Evolutionary conservation across 805 yeast species (phyloP), one percentile per base, ranked within the genome.

Genomic region (Spathaspora passalidarum): DNA sequence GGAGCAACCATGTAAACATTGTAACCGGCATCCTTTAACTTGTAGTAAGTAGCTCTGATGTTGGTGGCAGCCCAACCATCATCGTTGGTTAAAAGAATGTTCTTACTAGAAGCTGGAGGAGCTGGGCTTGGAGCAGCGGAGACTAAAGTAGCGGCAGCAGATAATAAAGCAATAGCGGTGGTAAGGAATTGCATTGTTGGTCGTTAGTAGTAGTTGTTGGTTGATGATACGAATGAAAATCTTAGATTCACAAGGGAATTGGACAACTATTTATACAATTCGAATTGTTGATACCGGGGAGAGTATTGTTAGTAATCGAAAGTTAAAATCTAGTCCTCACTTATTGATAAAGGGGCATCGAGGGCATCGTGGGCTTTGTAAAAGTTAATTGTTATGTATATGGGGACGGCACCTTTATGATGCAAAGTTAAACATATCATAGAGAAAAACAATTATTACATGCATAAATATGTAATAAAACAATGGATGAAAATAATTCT

Each of bases 31-130:
- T 55, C 53, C 21, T 59, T 68, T 49, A 78, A 68, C 29, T 66
- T 77, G 43, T 71, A 61, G 69, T 79, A 80, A 10, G 79, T 60
- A 13, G 83, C 80, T 57, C 84, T 73, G 56, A 80, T 76, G 56
- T 78, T 78, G 40, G 82, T 75, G 4, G 82, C 63, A 2, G 75
- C 76, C 79, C 80, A 80, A 16, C 78, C 74, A 51, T 80, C 84
- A 55, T 80, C 84, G 54, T 80, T 79, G 49, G 42, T 9, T 29
- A 39, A 39, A 39, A 39, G 42, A 39, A 39, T 39, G 34, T 23
- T 39, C 21, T 39, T 25, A 21, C 22, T 13, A 81, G 72, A 34
- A 78, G 63, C 21, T 78, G 58, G 13, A 8, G 42, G 11, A 11
- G 26, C 26, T 4, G 32, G 21, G n/a, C 11, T 8, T 13, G n/a